phyloP scores from a whole-genome alignment of 2,329 filamentous ascomycete genomes.

The Stylonectria norvegica region DNA sequence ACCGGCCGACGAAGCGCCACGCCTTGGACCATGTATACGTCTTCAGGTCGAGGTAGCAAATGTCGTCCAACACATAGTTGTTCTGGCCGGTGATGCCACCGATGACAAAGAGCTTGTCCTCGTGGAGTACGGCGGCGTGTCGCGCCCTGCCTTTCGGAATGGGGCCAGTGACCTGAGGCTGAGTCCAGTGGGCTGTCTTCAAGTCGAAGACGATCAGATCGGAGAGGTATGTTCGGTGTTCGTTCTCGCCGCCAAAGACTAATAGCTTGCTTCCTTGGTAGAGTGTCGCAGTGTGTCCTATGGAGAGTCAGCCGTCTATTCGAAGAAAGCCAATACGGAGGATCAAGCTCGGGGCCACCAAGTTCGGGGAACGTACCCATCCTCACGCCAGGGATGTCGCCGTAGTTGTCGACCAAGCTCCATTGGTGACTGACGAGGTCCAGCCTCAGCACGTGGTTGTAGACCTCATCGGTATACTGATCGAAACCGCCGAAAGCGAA shows the following conservation, averaged over 20 bases:
- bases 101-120: slow-evolving; percentile 94
- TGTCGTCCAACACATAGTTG: slow-evolving; percentile 89
- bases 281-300: slow-evolving; percentile 89
- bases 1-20: slow-evolving; percentile 92
- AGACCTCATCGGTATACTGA: slow-evolving; percentile 97
- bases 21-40: slow-evolving; percentile 96
- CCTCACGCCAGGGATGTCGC: slow-evolving; percentile 91
- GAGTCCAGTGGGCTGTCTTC: slow-evolving; percentile 91
- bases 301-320: slow-evolving; percentile 9
- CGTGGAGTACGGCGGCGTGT: slow-evolving; percentile 89
- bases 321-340: no score
- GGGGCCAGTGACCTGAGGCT: slow-evolving; percentile 79
- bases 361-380: slow-evolving; percentile 69
- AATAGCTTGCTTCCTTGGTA: slow-evolving; percentile 94
- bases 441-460: slow-evolving; percentile 91
- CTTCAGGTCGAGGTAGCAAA: slow-evolving; percentile 94
- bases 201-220: slow-evolving; percentile 96
- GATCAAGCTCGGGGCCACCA: neutral
- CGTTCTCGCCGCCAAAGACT: slow-evolving; percentile 96
- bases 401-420: slow-evolving; percentile 97
- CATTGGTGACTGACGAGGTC: slow-evolving; percentile 87
- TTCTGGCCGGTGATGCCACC: slow-evolving; percentile 94
- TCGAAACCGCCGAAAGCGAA: slow-evolving; percentile 98
- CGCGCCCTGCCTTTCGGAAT: slow-evolving; percentile 86
- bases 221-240: slow-evolving; percentile 91